These are phyloP conservation scores for Stephania yunnanensis DNA, from an alignment of 164 flowering plant genomes.

Conservation along the genomic window DNA sequence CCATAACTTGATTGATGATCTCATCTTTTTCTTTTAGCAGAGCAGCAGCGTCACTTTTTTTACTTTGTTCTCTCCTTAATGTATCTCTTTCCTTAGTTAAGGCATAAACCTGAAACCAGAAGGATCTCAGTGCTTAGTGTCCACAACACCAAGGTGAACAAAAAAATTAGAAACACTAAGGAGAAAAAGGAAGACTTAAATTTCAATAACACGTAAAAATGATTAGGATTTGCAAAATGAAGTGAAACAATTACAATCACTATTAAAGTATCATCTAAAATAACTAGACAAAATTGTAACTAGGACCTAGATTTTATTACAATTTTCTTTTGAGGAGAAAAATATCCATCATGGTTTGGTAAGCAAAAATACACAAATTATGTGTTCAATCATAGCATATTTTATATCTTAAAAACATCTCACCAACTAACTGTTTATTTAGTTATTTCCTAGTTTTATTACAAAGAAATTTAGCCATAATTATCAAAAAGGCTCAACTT, in stretches of 20 bases:
- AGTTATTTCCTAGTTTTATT: no score
- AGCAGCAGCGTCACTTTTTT: slow-evolving; percentile 91
- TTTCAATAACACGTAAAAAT: no score
- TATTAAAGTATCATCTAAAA: not conserved
- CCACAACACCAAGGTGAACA: not conserved
- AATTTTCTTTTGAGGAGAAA: no score
- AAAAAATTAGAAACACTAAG: not conserved
- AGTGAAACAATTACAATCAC: not conserved
- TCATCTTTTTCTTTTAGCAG: slow-evolving; percentile 99
- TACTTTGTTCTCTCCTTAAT: slow-evolving; percentile 86
- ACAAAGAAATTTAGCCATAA: no score
- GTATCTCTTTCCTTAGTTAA: slow-evolving; percentile 98
- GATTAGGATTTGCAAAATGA: no score
- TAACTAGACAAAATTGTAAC: not conserved
- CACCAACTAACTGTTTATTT: no score
- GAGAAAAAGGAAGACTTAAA: not conserved
- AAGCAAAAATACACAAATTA: no score
- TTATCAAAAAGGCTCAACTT: no score
- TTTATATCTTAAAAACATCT: no score
- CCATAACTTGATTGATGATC: slow-evolving; percentile 97
- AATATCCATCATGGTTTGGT: no score
- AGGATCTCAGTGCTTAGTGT: not conserved
- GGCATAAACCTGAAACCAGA: slow-evolving; percentile 73
- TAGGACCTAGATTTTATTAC: no score
- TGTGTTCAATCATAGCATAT: no score